phyloP scores from a whole-genome alignment of 176 grass and related monocot genomes.

The Rhipidocladum racemiflorum region DNA sequence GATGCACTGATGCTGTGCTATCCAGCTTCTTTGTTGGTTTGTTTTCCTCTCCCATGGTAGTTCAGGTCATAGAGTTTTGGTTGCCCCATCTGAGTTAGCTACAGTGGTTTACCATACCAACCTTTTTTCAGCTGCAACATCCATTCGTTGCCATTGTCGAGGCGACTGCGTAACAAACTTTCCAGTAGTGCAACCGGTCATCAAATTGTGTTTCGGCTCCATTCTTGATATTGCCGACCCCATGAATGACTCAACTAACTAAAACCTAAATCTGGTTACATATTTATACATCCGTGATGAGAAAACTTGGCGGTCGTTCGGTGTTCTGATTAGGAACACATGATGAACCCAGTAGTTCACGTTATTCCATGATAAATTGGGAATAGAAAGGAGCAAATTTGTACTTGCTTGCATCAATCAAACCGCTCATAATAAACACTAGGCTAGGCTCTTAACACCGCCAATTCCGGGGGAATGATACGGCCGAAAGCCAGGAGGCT shows the following conservation, averaged over 20 bases:
- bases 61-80: not conserved
- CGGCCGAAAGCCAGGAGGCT: conserved; percentile 28
- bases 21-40: not conserved
- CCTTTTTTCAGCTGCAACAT: not conserved
- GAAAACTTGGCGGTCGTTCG: not conserved
- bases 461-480: conserved; percentile 34
- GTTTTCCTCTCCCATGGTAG: not conserved
- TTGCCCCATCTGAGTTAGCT: not conserved
- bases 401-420: not conserved
- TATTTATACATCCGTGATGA: not conserved
- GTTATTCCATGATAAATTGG: not conserved
- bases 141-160: not conserved
- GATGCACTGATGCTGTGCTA: not conserved
- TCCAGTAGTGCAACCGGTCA: not conserved
- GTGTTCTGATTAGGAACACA: not conserved
- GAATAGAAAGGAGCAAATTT: not conserved
- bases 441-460: conserved; percentile 8
- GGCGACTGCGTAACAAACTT: not conserved
- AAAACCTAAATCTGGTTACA: not conserved
- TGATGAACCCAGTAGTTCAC: not conserved
- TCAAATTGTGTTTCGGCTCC: not conserved
- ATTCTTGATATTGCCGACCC: not conserved
- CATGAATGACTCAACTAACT: not conserved
- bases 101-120: not conserved
- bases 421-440: not conserved